phyloP scores from a whole-genome alignment of 192 early-diverging fungal species.

The Jimgerdemannia lactiflua region DNA sequence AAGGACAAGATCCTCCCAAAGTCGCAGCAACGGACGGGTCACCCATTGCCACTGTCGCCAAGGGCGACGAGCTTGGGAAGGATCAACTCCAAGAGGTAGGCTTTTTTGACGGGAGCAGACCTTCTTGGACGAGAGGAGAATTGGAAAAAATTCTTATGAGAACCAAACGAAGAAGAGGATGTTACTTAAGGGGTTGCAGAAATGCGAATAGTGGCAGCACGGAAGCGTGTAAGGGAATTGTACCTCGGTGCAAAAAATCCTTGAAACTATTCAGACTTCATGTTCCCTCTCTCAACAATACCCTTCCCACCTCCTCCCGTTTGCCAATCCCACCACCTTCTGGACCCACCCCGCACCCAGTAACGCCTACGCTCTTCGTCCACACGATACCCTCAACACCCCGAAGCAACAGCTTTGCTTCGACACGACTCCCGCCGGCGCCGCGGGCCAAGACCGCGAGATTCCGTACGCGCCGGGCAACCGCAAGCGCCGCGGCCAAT shows the following conservation, averaged over 20 bases:
- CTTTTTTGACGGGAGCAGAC: background rate
- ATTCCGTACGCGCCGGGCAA: background rate
- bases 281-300: too few relatives aligned
- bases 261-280: too few relatives aligned
- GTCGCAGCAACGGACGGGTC: background rate
- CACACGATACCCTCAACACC: background rate
- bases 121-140: background rate
- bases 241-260: too few relatives aligned
- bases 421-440: background rate
- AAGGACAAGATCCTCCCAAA: background rate
- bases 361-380: background rate
- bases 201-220: too few relatives aligned
- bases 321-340: background rate
- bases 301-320: too few relatives aligned
- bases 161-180: background rate
- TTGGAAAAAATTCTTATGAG: background rate
- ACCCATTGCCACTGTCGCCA: background rate
- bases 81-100: background rate
- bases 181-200: too few relatives aligned
- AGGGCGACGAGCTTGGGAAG: background rate
- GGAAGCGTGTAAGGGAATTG: too few relatives aligned
- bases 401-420: background rate
- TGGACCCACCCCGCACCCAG: background rate
- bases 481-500: background rate
- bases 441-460: background rate